Base-by-base conservation (phyloP, 208 protist genomes). In the Spongospora subterranea region DNA sequence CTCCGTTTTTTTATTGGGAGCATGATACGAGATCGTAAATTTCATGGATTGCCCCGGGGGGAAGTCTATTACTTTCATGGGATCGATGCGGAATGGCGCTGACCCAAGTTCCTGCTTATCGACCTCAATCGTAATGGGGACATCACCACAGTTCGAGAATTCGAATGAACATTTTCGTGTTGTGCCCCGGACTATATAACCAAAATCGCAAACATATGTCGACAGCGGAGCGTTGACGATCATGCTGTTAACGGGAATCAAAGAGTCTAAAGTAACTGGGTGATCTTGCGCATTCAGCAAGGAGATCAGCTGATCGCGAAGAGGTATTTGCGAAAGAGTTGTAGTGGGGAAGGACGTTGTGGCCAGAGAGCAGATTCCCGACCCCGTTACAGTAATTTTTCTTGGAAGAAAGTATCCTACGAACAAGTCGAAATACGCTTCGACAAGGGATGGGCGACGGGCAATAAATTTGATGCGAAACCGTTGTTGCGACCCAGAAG, bases 161-260 rank as follows among this genome's bases (percentile, higher is more conserved):
- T 88, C 82, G 71, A 98, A 92, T 77, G 91, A 94, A 46, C 94
- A 93, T 41, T 94, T 97, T 40, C 95, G 95, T 45, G 94, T 90
- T 24, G 97, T 95, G 54, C 95, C 95, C 39, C 96, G 96, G 0
- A 97, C 96, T 89, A 98, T 96, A 94, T 97, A 93, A 45, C 97
- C 97, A 95, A 98, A 98, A 92, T 98, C 96, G 77, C 97, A 93
- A 39, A 96, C 64, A 93, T 98, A 98, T 20, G 92, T 93, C 0
- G 95, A 91, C 13, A 98, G 93, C 54, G 54, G 20, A 32, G 20
- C 54, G 29, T 17, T 65, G 54, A 65, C 54, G 54, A 65, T 29
- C 20, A 32, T 29, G 54, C 17, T 29, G 20, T 17, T 17, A 29
- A 65, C 54, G 54, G 54, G n/a, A 97, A 54, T 1, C 0, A 46